Evolutionary conservation across 2,329 filamentous ascomycete species (phyloP).

Genomic region (Fusarium secorum): DNA sequence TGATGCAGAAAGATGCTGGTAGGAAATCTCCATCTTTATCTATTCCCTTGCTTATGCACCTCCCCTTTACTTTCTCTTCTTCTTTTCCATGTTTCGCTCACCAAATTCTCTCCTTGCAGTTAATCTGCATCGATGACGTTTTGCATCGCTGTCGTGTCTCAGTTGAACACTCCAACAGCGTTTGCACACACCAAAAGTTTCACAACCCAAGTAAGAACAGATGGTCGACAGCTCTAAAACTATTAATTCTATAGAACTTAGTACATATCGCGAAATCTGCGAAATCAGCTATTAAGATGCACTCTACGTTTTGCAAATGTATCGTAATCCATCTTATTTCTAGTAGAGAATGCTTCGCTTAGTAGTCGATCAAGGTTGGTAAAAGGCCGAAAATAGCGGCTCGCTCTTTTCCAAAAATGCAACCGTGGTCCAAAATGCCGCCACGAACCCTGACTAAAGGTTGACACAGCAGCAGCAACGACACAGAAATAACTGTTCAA

Average conservation of each 20-base stretch:
- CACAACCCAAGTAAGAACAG: neutral
- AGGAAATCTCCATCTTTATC: neutral
- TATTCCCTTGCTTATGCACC: accelerated
- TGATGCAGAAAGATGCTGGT: accelerated
- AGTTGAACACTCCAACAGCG: neutral
- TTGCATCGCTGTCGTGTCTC: neutral
- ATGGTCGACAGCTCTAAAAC: neutral
- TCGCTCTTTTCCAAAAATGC: neutral
- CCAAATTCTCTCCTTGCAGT: accelerated
- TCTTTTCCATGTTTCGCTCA: neutral
- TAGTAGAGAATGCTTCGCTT: neutral
- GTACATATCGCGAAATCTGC: neutral
- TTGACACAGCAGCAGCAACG: neutral
- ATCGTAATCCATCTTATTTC: neutral
- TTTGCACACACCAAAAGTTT: neutral
- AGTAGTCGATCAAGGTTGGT: accelerated
- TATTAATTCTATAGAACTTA: neutral
- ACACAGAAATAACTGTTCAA: neutral
- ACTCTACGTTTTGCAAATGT: accelerated
- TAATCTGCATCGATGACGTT: neutral
- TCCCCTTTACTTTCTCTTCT: neutral
- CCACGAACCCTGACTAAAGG: neutral
- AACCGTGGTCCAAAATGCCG: neutral
- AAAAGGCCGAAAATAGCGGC: neutral
- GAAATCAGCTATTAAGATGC: no score